phyloP scores from a whole-genome alignment of 257 asterid genomes.

The Nicotiana sylvestris region DNA sequence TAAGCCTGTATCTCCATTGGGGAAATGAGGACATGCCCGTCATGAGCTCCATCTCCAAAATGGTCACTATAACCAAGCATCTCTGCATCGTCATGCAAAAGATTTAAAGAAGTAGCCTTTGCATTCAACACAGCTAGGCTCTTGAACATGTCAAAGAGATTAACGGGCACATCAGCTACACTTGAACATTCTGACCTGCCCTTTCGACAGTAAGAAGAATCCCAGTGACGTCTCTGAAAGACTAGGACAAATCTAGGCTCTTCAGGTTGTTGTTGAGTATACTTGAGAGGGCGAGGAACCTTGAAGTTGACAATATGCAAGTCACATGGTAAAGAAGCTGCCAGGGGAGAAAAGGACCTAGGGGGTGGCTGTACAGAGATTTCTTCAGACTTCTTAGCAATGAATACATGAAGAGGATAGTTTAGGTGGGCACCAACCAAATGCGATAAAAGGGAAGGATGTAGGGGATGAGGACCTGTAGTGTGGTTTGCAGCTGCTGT shows the following conservation, averaged over 20 bases:
- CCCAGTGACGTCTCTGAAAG: conserved; percentile 73
- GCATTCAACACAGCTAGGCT: conserved; percentile 57
- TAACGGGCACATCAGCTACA: conserved; percentile 59
- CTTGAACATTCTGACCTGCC: conserved; percentile 70
- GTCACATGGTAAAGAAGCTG: conserved; percentile 80
- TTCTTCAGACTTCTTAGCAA: conserved; percentile 77
- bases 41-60: conserved; percentile 68
- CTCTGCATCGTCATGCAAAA: conserved; percentile 70
- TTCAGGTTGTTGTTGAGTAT: conserved; percentile 53
- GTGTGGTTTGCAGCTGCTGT: conserved; percentile 40
- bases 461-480: conserved; percentile 41
- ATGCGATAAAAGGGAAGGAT: conserved; percentile 92
- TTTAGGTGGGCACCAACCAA: conserved; percentile 76
- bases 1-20: conserved; percentile 99
- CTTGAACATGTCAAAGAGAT: conserved; percentile 72
- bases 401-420: conserved; percentile 63
- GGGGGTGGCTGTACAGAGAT: conserved; percentile 96
- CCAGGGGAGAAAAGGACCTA: conserved; percentile 76
- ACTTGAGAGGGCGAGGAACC: conserved; percentile 77
- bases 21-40: conserved; percentile 74
- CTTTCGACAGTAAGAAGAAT: conserved; percentile 61
- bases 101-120: conserved; percentile 73
- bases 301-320: conserved; percentile 80
- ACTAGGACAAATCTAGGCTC: conserved; percentile 59
- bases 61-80: conserved; percentile 74